A percentile compares a stretch with the other conserved stretches of the same genome.
phyloP scores from a whole-genome alignment of 257 asterid genomes.

The Lantana camara region DNA sequence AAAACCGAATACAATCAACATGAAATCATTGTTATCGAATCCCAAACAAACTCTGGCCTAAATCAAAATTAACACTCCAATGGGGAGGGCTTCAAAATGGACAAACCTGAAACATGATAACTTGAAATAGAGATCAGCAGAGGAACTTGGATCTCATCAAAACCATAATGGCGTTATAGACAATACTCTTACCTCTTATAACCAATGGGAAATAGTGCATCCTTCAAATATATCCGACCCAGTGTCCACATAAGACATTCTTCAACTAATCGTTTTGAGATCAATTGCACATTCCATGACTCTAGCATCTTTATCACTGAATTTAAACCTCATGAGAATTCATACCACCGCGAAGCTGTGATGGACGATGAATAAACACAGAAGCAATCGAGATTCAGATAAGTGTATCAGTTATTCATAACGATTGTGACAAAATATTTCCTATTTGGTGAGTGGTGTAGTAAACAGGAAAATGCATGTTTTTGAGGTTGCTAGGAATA shows the following conservation, averaged over 20 bases:
- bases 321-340: slow-evolving; percentile 48
- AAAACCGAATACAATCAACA: not conserved
- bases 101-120: not conserved
- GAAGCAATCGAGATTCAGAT: not conserved
- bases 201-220: not conserved
- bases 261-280: slow-evolving; percentile 38
- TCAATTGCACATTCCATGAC: slow-evolving; percentile 31
- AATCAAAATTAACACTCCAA: not conserved
- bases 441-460: not conserved
- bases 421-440: no score
- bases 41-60: not conserved
- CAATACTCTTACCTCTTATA: not conserved
- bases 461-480: not conserved
- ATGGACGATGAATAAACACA: slow-evolving; percentile 42
- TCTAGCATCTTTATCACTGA: slow-evolving; percentile 43
- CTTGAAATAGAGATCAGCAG: not conserved
- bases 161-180: not conserved
- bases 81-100: not conserved
- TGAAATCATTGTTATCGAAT: no score
- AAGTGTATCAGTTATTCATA: not conserved
- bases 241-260: slow-evolving; percentile 20
- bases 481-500: not conserved
- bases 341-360: slow-evolving; percentile 45
- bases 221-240: slow-evolving; percentile 22
- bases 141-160: not conserved